phyloP scores from a whole-genome alignment of 805 yeast genomes.

The Suhomyces kilbournensis region DNA sequence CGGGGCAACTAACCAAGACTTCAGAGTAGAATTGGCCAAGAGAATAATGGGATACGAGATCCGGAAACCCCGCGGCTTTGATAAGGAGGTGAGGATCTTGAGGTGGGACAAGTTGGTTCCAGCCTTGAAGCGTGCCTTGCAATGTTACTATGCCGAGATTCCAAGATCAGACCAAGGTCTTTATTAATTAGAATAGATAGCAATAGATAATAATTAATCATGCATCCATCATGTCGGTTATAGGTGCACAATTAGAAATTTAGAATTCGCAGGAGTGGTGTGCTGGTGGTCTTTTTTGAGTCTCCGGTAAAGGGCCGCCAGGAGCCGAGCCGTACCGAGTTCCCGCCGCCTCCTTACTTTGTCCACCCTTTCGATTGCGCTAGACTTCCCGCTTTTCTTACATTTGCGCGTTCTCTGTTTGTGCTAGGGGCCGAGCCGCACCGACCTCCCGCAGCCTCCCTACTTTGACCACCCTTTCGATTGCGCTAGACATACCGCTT shows the following conservation, averaged over 20 bases:
- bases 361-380: too few relatives aligned
- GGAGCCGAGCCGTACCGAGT: not conserved
- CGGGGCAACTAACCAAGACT: conserved; percentile 27
- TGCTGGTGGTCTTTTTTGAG: not conserved
- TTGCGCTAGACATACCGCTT: too few relatives aligned
- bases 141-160: conserved; percentile 60
- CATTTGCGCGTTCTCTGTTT: not conserved
- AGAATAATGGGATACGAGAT: conserved; percentile 62
- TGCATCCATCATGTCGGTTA: not conserved
- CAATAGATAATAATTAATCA: not conserved
- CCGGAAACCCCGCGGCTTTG: conserved; percentile 66
- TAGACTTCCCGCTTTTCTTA: too few relatives aligned
- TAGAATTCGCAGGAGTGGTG: not conserved
- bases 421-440: not conserved
- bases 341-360: not conserved
- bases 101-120: conserved; percentile 59
- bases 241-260: not conserved
- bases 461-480: not conserved
- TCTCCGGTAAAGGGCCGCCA: not conserved
- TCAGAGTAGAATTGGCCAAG: conserved; percentile 55
- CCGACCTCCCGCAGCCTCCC: not conserved
- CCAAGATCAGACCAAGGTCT: conserved; percentile 25
- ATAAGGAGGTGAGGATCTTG: conserved; percentile 62
- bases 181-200: not conserved
- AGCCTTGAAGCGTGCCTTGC: conserved; percentile 61